These are phyloP conservation scores for Candida sp. DNA, from an alignment of 1,139 yeast genomes.

Conservation along the genomic window DNA sequence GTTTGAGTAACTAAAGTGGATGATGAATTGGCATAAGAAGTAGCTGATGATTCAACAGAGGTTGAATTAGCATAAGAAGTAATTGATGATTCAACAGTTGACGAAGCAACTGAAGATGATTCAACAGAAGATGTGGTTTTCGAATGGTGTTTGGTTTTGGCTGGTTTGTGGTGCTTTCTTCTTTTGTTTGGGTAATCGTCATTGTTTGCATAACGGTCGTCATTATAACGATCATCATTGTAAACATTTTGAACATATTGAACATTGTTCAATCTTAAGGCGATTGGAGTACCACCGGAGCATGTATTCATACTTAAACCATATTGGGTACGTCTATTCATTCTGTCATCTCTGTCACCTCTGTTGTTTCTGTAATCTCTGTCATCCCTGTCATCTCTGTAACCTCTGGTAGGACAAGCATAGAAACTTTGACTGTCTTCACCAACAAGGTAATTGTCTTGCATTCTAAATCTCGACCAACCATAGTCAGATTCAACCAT, in stretches of 20 bases:
- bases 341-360: background rate
- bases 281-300: constrained; percentile 10
- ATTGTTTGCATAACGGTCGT: background rate
- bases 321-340: background rate
- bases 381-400: background rate
- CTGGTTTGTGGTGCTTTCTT: background rate
- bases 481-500: constrained; percentile 12
- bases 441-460: constrained; percentile 10
- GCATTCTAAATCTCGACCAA: constrained; percentile 14
- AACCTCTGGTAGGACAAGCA: constrained; percentile 14
- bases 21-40: constrained; percentile 1
- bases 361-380: too few species aligned
- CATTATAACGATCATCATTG: background rate
- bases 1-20: constrained; percentile 6
- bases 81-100: background rate
- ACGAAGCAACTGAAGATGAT: background rate
- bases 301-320: background rate
- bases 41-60: constrained; percentile 1
- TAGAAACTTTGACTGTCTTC: constrained; percentile 13
- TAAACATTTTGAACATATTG: background rate
- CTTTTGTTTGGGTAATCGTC: background rate
- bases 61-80: background rate
- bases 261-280: constrained; percentile 6
- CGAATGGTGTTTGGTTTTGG: background rate
- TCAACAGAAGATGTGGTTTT: background rate